Conservation (phyloP, 352 stramenopile species). For the Pythium utonaiense region DNA sequence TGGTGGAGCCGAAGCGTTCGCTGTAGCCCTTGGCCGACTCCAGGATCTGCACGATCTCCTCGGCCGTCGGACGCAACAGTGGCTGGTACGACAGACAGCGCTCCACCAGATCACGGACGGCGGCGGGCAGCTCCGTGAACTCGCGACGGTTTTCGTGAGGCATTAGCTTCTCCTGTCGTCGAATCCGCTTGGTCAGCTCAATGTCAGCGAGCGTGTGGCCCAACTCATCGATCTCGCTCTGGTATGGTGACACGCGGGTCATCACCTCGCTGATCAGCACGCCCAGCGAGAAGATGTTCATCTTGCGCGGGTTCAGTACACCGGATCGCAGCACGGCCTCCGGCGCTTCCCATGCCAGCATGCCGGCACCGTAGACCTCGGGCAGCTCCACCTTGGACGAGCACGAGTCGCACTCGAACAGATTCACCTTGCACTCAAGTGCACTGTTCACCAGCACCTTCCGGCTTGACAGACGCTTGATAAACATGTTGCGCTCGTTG, state of each 20-base stretch:
- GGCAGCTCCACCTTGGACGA: conserved; percentile 9
- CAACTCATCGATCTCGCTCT: conserved; percentile 19
- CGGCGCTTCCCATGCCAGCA: conserved; percentile 23
- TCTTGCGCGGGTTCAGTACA: conserved; percentile 19
- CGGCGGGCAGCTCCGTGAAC: conserved; percentile 16
- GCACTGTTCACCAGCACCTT: conserved; percentile 29
- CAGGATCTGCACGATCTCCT: conserved; percentile 18
- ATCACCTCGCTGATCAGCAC: conserved; percentile 31
- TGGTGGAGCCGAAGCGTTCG: conserved; percentile 16
- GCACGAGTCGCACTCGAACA: conserved; percentile 22
- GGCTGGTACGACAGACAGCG: conserved; percentile 24
- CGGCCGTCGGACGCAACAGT: conserved; percentile 15
- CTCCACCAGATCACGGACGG: conserved; percentile 21
- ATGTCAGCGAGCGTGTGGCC: conserved; percentile 22
- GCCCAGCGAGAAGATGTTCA: conserved; percentile 31
- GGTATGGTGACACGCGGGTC: conserved; percentile 25
- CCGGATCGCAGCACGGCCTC: conserved; percentile 21
- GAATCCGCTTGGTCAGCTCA: conserved; percentile 18
- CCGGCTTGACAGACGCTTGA: conserved; percentile 22
- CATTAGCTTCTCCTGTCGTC: conserved; percentile 15
- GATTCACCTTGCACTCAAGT: conserved; percentile 28
- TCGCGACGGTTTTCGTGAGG: conserved; percentile 25
- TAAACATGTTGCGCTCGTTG: conserved; percentile 19
- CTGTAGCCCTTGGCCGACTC: conserved; percentile 22
- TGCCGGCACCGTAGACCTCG: conserved; percentile 19